These are phyloP conservation scores for Oldenlandia corymbosa DNA, from an alignment of 257 asterid species.

Conservation along the genomic window DNA sequence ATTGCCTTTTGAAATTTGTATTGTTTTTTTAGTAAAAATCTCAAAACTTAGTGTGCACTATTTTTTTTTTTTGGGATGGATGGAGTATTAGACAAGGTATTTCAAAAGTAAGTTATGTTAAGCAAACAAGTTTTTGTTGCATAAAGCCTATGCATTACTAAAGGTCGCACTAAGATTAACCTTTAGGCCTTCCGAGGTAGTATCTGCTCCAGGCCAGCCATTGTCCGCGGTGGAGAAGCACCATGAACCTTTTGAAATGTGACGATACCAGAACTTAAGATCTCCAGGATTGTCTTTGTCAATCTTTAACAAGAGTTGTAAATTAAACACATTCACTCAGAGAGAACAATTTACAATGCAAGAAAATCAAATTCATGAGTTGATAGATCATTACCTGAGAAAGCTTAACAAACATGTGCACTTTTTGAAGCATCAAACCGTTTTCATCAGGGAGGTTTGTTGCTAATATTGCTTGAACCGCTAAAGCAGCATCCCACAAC, in stretches of 20 bases:
- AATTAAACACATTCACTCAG: too few relatives aligned
- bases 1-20: too few relatives aligned
- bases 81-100: too few relatives aligned
- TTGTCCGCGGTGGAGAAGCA: slow-evolving; percentile 64
- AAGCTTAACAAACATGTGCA: slow-evolving; percentile 48
- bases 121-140: not conserved
- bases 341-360: not conserved
- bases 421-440: slow-evolving; percentile 40
- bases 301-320: slow-evolving; percentile 27
- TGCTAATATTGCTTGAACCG: slow-evolving; percentile 55
- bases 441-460: slow-evolving; percentile 46
- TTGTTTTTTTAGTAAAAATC: too few relatives aligned
- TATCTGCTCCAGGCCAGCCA: slow-evolving; percentile 68
- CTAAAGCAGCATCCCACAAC: slow-evolving; percentile 57
- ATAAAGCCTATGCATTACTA: not conserved
- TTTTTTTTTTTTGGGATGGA: too few relatives aligned
- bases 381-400: slow-evolving; percentile 40
- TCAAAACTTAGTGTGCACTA: too few relatives aligned
- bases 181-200: slow-evolving; percentile 72
- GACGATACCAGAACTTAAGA: slow-evolving; percentile 49
- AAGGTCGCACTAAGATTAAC: slow-evolving; percentile 16
- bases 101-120: not conserved
- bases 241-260: slow-evolving; percentile 70
- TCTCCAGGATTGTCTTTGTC: slow-evolving; percentile 27
- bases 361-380: not conserved